phyloP scores from a whole-genome alignment of 768 basidiomycete species.

The Symmetrospora coprosmae region DNA sequence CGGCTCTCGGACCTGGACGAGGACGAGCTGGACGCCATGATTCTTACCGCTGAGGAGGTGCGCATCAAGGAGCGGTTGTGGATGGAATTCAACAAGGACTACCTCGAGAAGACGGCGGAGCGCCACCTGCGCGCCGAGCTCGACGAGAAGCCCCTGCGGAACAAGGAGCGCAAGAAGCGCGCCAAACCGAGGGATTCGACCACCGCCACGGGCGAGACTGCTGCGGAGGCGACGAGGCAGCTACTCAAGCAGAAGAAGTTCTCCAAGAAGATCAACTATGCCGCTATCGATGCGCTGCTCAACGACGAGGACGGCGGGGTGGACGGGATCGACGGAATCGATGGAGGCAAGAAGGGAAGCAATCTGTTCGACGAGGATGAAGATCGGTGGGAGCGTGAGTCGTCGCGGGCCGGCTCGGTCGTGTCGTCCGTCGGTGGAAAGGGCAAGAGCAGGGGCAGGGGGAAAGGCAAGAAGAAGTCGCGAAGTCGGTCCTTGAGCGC shows the following conservation, averaged over 20 bases:
- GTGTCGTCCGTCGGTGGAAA: too few relatives aligned
- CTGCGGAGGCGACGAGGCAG: constrained; percentile 61
- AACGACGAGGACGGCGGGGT: constrained; percentile 11
- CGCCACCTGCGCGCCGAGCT: constrained; percentile 33
- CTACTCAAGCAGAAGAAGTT: constrained; percentile 70
- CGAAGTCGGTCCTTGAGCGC: too few relatives aligned
- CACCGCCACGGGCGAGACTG: constrained; percentile 52
- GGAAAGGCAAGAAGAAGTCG: too few relatives aligned
- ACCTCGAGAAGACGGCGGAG: constrained; percentile 76
- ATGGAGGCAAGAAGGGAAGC: constrained; percentile 1
- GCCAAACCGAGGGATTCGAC: constrained; percentile 57
- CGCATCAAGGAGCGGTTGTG: constrained; percentile 77
- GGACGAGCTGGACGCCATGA: constrained; percentile 62
- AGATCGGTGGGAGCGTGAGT: neutral
- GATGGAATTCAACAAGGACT: constrained; percentile 86
- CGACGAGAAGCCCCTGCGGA: constrained; percentile 31
- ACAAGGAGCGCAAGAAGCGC: constrained; percentile 49
- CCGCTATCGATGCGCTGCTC: constrained; percentile 68
- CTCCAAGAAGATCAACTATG: constrained; percentile 86
- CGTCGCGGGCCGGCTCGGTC: neutral
- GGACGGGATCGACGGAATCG: neutral
- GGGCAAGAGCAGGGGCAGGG: too few relatives aligned
- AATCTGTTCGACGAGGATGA: constrained; percentile 1
- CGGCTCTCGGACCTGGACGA: constrained; percentile 57
- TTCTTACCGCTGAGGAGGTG: constrained; percentile 66